Conservation (phyloP, 2,329 filamentous ascomycete species). For the Dactylonectria macrodidyma region DNA sequence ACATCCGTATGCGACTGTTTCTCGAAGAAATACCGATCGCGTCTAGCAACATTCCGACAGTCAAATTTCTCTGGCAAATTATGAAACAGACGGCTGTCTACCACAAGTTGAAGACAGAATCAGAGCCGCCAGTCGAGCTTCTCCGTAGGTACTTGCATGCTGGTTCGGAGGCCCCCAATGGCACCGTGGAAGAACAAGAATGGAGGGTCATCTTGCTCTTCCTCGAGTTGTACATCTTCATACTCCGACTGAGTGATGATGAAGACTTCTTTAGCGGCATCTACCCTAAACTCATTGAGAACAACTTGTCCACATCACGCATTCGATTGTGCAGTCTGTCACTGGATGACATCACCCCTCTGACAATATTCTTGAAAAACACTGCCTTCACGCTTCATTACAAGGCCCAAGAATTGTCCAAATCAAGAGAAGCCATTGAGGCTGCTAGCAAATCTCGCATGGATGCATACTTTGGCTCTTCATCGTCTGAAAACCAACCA, state of each 20-base stretch:
- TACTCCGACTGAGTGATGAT: slow-evolving; percentile 93
- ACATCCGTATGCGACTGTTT: slow-evolving; percentile 95
- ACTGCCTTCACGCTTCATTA: slow-evolving; percentile 92
- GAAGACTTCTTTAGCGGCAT: slow-evolving; percentile 88
- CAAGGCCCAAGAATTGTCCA: slow-evolving; percentile 76
- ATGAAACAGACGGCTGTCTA: slow-evolving; percentile 62
- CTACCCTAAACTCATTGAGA: slow-evolving; percentile 56
- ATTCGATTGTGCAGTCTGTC: slow-evolving; percentile 77
- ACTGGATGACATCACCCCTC: slow-evolving; percentile 77
- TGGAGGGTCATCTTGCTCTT: slow-evolving; percentile 94
- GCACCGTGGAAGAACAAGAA: slow-evolving; percentile 64
- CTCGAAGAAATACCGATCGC: slow-evolving; percentile 61
- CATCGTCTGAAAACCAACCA: slow-evolving; percentile 12
- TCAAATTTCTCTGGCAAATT: slow-evolving; percentile 84
- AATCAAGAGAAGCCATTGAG: slow-evolving; percentile 42
- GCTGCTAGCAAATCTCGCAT: slow-evolving; percentile 45
- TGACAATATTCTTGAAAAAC: slow-evolving; percentile 91
- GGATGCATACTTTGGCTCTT: slow-evolving; percentile 48
- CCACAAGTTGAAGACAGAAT: slow-evolving; percentile 48
- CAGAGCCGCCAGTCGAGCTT: slow-evolving; percentile 48
- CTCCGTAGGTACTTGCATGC: slow-evolving; percentile 51
- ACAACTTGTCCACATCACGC: slow-evolving; percentile 60
- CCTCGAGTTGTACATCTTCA: slow-evolving; percentile 93
- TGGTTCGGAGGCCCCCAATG: slow-evolving; percentile 45
- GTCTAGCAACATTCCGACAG: slow-evolving; percentile 70